Base-by-base conservation (phyloP, 1,284 basidiomycete species). In the Cerrena zonata region DNA sequence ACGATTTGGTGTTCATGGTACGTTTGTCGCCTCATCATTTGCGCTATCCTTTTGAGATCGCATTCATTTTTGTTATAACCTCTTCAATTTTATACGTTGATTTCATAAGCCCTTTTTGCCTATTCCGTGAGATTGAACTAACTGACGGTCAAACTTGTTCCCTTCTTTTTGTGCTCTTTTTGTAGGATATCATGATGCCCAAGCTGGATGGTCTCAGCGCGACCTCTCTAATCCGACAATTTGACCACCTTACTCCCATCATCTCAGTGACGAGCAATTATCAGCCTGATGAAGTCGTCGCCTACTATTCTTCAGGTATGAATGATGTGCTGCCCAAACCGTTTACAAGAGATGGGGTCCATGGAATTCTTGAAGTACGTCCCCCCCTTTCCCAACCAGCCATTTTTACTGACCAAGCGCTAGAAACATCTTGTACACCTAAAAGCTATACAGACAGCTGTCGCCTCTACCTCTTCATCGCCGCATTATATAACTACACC, bases 281-380 rank as follows among this genome's bases (percentile, higher is more conserved):
- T 45, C 88, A 91, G 58, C 93, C 94, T 18, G 84, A 84, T 61
- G 90, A 94, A 63, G 84, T 94, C 57, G 83, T 93, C 78, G 90
- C 84, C 10, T 94, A 94, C 65, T 91, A 90, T 70, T 86, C 84
- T 5, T 84, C 83, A 38, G 88, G 92, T 22, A 97, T 97, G 94
- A 96, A 95, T 67, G 94, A 97, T 68, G 88, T 96, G 50, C 73
- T 97, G n/a, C 89, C 94, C 4, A 97, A 97, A 67, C 94, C 94
- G 1, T 97, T 97, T 69, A 95, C 91, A 11, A 92, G 93, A 65
- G 84, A 94, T 62, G 89, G 89, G 10, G 71, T 98, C 48, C 72
- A 95, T 49, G 86, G 86, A 54, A 94, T 97, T 81, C 83, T 98
- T 52, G 92, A 97, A 72, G 86, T 87, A 18, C n/a, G 44, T 45